Conservation (phyloP, 495 filamentous ascomycete genomes). For the Gamarada debralockiae region DNA sequence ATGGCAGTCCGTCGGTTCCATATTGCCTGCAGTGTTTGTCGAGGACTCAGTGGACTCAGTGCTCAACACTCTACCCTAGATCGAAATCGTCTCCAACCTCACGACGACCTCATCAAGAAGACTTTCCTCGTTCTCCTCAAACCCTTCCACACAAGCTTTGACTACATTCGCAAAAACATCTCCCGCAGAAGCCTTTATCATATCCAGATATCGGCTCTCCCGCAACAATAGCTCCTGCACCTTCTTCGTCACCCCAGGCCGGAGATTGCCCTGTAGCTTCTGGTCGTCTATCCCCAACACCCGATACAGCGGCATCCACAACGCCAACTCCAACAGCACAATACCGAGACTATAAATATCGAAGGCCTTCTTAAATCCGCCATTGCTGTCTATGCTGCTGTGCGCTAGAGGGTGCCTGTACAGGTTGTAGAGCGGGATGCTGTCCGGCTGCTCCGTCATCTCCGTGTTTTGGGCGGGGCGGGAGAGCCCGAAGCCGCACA, state of each 20-base stretch:
- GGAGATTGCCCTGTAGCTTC: constrained; percentile 3
- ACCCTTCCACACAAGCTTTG: constrained; percentile 1
- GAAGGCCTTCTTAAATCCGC: not conserved
- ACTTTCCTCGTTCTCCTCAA: constrained; percentile 3
- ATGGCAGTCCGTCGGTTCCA: too few species aligned
- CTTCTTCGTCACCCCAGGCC: constrained; percentile 6
- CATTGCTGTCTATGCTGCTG: constrained; percentile 3
- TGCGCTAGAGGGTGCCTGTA: constrained; percentile 4
- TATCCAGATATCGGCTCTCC: constrained; percentile 7
- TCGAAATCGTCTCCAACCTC: too few species aligned
- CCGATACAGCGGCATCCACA: not conserved
- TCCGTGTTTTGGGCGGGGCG: constrained; percentile 3
- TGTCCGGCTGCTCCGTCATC: constrained; percentile 4
- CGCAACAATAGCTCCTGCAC: constrained; percentile 5
- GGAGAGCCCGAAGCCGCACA: constrained; percentile 6
- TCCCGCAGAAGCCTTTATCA: constrained; percentile 2
- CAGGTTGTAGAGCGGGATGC: constrained; percentile 1
- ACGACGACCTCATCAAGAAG: too few species aligned
- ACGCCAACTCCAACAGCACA: not conserved
- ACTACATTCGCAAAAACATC: constrained; percentile 7
- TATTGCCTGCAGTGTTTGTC: too few species aligned
- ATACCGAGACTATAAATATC: constrained; percentile 3
- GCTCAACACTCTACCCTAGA: too few species aligned
- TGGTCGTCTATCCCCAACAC: constrained; percentile 2
- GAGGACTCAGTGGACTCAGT: too few species aligned